Percentiles rank a stretch among this genome's conserved stretches.
These are phyloP conservation scores for Logfia minima DNA, from an alignment of 129 eudicot species.

Conservation along the genomic window DNA sequence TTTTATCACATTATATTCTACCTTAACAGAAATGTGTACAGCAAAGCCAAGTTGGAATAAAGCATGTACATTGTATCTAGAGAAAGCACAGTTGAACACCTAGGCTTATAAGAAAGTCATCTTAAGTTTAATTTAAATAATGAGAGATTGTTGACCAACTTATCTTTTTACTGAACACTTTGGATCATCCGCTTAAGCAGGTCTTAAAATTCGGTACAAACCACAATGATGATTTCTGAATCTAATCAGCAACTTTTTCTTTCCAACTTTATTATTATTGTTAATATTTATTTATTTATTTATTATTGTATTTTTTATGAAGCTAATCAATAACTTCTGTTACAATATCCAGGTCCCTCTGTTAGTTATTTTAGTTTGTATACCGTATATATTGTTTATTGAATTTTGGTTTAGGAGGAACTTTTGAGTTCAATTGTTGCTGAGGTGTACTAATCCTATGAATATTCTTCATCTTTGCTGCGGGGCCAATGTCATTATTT, in stretches of 20 bases:
- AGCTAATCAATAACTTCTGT: no score
- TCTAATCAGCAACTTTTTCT: background rate
- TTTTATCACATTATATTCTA: background rate
- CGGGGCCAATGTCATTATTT: conserved; percentile 1
- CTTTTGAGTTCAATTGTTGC: background rate
- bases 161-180: conserved; percentile 1
- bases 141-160: background rate
- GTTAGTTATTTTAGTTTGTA: conserved; percentile 13
- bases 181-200: conserved; percentile 2
- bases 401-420: background rate
- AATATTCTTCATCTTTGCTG: conserved; percentile 14
- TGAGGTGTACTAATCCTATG: conserved; percentile 7
- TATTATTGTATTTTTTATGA: no score
- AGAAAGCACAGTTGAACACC: background rate
- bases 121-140: background rate
- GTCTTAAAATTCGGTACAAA: background rate
- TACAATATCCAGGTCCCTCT: conserved; percentile 8
- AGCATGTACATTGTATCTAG: background rate
- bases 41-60: background rate
- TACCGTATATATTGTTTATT: background rate
- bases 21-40: background rate
- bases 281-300: no score
- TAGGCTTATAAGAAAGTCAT: background rate
- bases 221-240: conserved; percentile 12
- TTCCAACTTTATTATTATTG: no score